Evolutionary conservation across 139 green algal genomes (phyloP).

Genomic region (Chlamydomonas eustigma): DNA sequence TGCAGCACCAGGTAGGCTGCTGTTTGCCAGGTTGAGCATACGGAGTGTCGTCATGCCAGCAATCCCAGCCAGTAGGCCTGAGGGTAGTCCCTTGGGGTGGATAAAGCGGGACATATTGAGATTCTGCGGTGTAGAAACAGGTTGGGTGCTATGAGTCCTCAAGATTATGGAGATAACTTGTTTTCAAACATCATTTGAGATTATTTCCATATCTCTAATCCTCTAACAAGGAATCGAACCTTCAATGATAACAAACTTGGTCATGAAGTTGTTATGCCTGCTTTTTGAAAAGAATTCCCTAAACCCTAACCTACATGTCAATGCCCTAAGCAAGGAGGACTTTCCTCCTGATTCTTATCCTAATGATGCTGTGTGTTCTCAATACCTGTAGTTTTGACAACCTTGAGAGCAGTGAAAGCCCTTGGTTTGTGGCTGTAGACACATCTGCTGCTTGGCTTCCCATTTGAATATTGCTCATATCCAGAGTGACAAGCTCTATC

Average conservation of each 20-base stretch:
- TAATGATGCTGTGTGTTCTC: too few species aligned
- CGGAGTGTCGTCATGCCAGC: constrained; percentile 1
- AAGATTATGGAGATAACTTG: too few species aligned
- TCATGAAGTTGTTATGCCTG: too few species aligned
- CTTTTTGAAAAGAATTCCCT: too few species aligned
- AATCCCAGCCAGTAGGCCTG: not conserved
- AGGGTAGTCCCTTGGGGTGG: not conserved
- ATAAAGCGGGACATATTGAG: not conserved
- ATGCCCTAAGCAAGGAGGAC: too few species aligned
- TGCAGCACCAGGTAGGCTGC: too few species aligned
- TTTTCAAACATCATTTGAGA: too few species aligned
- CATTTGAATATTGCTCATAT: constrained; percentile 6
- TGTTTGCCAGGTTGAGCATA: not conserved
- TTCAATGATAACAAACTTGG: too few species aligned
- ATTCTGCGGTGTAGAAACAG: not conserved
- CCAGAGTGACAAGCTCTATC: not conserved
- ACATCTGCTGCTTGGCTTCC: not conserved
- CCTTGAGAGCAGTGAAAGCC: not conserved
- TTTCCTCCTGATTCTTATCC: too few species aligned
- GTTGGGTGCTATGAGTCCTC: not conserved
- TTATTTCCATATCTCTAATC: too few species aligned
- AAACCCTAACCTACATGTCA: too few species aligned
- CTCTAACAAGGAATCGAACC: too few species aligned
- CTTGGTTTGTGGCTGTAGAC: not conserved
- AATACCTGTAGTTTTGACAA: not conserved